Base-by-base conservation (phyloP, 2,329 filamentous ascomycete genomes). In the Fusarium euwallaceae region DNA sequence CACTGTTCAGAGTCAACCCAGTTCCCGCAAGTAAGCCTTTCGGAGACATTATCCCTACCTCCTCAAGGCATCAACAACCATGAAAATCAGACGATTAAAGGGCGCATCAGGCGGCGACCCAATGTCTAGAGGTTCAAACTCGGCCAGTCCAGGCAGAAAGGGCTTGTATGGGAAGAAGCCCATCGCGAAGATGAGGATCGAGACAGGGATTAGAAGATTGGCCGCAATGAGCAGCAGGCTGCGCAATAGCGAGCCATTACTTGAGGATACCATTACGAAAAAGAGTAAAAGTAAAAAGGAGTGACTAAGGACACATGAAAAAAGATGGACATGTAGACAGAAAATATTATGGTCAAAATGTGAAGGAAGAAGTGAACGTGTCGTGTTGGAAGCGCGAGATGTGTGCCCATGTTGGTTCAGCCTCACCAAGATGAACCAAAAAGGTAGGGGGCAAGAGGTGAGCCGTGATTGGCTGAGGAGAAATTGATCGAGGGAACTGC, bases 91-190 rank as follows among this genome's bases (percentile, higher is more conserved):
- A 79, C 93, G 95, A 83, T 98, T 92, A 82, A 99, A 99, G 0
- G 93, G 91, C 37, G 94, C 89, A 59, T 87, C 83, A 4, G 93
- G 91, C 8, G 88, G 88, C 56, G 84, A 79, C 22, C 86, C 91
- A 84, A 89, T 87, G 56, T 87, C 84, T 32, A 89, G 81, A 60
- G 88, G 79, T 72, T 90, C 88, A 82, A 92, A 93, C 72, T 89
- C 86, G 11, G 97, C 95, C 56, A 98, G 86, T 5, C 97, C 97
- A 12, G 95, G 92, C 58, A 99, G 88, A 75, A 98, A 93, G 4
- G 97, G 95, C 81, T 99, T 99, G 84, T 98, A 98, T 9, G 97
- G 97, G 80, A 99, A 99, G 88, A 99, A 99, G 16, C 97, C 96
- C 36, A 91, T 90, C 29, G 94, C 95, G 82, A 98, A 98, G 74